Percentiles rank a stretch among this genome's conserved stretches.
These are phyloP conservation scores for Trichoderma asperellum DNA, from an alignment of 2,329 filamentous ascomycete species.

Conservation along the genomic window DNA sequence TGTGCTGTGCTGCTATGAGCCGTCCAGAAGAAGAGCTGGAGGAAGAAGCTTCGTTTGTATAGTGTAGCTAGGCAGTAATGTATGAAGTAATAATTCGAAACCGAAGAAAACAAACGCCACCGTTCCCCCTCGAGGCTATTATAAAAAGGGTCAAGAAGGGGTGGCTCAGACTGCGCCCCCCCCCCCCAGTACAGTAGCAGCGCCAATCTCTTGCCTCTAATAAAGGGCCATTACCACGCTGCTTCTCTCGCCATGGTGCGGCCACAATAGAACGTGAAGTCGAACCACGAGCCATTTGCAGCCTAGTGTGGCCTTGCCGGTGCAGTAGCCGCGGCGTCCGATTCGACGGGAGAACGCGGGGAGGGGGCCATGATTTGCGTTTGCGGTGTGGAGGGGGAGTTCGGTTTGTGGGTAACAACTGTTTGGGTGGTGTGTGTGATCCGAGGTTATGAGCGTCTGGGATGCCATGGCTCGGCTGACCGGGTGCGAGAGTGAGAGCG, in stretches of 20 bases:
- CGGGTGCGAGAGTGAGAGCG: neutral
- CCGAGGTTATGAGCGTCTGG: slow-evolving; percentile 20
- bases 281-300: slow-evolving; percentile 12
- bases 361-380: slow-evolving; percentile 15
- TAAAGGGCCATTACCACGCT: too few species aligned
- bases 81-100: neutral
- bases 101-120: neutral
- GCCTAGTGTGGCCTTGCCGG: neutral
- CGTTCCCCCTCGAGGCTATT: neutral
- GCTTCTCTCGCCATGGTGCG: neutral
- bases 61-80: neutral
- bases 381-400: neutral
- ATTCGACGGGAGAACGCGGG: slow-evolving; percentile 27
- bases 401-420: neutral
- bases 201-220: neutral
- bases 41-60: neutral
- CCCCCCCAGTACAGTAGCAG: neutral
- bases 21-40: too few species aligned
- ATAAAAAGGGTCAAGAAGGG: neutral
- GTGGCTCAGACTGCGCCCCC: neutral
- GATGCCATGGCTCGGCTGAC: neutral
- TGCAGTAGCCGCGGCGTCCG: slow-evolving; percentile 22
- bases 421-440: neutral
- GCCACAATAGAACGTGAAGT: neutral
- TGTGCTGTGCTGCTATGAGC: too few species aligned